A percentile compares a stretch with the other conserved stretches of the same genome.
Conservation (phyloP, 768 basidiomycete species). For the Lentinula detonsa region DNA sequence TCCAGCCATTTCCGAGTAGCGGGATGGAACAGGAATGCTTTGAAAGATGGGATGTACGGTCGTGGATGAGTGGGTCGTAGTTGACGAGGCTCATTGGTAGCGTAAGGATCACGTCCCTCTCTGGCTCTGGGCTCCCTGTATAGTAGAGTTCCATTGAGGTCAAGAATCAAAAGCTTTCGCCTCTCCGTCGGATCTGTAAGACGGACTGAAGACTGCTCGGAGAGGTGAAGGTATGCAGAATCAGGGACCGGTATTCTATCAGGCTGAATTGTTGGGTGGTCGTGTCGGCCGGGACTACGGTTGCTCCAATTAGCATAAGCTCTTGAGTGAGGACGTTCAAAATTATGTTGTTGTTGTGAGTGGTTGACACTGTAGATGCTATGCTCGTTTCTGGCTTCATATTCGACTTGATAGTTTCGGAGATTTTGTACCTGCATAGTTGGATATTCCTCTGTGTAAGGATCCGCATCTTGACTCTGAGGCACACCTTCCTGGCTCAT, state of each 20-base stretch:
- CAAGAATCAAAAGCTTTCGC: slow-evolving; percentile 49
- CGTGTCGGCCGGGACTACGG: neutral
- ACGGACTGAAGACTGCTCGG: neutral
- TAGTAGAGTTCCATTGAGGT: slow-evolving; percentile 48
- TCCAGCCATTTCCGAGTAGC: slow-evolving; percentile 44
- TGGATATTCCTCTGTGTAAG: neutral
- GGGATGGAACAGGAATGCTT: slow-evolving; percentile 39
- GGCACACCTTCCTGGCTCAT: neutral
- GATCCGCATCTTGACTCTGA: neutral
- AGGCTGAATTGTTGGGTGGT: neutral
- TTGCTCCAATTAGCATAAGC: neutral
- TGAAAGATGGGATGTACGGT: slow-evolving; percentile 45
- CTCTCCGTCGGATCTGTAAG: neutral
- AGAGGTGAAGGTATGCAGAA: neutral
- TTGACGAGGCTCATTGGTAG: slow-evolving; percentile 2
- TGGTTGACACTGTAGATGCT: neutral
- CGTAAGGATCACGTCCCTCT: slow-evolving; percentile 4
- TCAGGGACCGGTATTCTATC: neutral
- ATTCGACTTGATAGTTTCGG: neutral
- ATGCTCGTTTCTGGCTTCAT: neutral
- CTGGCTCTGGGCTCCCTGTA: slow-evolving; percentile 28
- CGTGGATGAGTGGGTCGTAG: slow-evolving; percentile 40
- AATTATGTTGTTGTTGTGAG: neutral
- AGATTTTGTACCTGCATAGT: neutral
- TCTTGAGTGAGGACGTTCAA: neutral